Percentiles rank a stretch among this genome's conserved stretches.
phyloP scores from a whole-genome alignment of 75 land plant genomes.

The Cunninghamia lanceolata region DNA sequence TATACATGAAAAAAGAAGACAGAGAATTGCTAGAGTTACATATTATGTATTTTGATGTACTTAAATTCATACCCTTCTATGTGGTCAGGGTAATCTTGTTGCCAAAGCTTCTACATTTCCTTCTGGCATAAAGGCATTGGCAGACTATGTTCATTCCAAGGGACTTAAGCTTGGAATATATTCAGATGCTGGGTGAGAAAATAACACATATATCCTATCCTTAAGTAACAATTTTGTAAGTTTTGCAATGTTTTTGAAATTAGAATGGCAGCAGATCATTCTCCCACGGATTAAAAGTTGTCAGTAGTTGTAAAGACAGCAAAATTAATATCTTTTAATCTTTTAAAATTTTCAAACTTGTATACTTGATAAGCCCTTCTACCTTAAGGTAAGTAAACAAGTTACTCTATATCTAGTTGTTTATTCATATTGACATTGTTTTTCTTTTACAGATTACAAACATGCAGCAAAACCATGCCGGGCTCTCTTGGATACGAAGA shows the following conservation, averaged over 20 bases:
- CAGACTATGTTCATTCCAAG: constrained; percentile 42
- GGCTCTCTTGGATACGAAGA: constrained; percentile 84
- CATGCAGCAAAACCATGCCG: constrained; percentile 69
- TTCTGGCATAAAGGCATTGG: constrained; percentile 54
- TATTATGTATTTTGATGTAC: background rate
- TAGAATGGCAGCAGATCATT: constrained; percentile 79
- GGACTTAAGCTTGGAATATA: no score
- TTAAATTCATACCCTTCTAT: background rate
- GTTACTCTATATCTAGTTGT: background rate
- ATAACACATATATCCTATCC: background rate
- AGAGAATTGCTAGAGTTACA: background rate
- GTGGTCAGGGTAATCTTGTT: constrained; percentile 30
- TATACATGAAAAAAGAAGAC: background rate
- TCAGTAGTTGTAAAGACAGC: no score
- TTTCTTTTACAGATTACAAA: constrained; percentile 23
- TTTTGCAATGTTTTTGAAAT: constrained; percentile 54
- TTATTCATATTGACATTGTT: no score
- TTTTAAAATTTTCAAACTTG: background rate
- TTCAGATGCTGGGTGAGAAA: no score
- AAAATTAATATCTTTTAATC: no score
- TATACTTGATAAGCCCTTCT: background rate
- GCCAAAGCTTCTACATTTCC: constrained; percentile 34
- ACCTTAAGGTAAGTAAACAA: background rate
- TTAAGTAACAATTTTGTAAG: constrained; percentile 26
- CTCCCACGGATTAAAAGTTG: constrained; percentile 30